Evolutionary conservation across 1,139 yeast genomes (phyloP), one percentile per base, ranked within the genome.

Genomic region (Pichia sp.): DNA sequence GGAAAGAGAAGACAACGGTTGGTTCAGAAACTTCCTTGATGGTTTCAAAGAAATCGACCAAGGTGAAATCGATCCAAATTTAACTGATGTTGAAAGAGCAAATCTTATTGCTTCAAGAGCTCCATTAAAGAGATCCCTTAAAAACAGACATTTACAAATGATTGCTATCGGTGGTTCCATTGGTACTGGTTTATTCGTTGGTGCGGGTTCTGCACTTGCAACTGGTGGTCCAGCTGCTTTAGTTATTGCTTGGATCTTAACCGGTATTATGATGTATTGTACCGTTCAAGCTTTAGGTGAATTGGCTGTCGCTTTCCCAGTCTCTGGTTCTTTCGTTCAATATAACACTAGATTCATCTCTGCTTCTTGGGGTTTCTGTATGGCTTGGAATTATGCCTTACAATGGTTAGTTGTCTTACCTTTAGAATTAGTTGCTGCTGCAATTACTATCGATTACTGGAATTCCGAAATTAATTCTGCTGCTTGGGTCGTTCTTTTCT

Each of bases 111-210:
- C 90, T 28, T 85, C 91, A 20, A 76, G 77, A 59, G 73, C 91
- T 21, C 95, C 95, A 2, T 75, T 87, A 52, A 71, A 80, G 43
- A 73, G 88, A 62, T 72, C 77, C 38, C 73, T 86, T 48, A 81
- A 82, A 56, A 72, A 68, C 39, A 73, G 87, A 68, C 81, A 86
- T 71, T 69, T 87, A 58, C 85, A 84, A 61, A 85, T 87, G 88
- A 83, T 88, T 63, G 94, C 95, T 42, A 82, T 88, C 58, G 96
- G 96, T 61, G 95, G 95, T 54, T 76, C 89, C 45, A 85, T 88
- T 54, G 96, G 96, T 67, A 85, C 81, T 14, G 81, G 81, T 57
- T 64, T 76, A 46, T 75, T 75, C 58, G 79, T 83, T 38, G 85
- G 85, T 61, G 72, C 81, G 30, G 90, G 90, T 52, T 70, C 73